These are phyloP conservation scores for Agarophyton chilense DNA, from an alignment of 23 red algal species.

Conservation along the genomic window DNA sequence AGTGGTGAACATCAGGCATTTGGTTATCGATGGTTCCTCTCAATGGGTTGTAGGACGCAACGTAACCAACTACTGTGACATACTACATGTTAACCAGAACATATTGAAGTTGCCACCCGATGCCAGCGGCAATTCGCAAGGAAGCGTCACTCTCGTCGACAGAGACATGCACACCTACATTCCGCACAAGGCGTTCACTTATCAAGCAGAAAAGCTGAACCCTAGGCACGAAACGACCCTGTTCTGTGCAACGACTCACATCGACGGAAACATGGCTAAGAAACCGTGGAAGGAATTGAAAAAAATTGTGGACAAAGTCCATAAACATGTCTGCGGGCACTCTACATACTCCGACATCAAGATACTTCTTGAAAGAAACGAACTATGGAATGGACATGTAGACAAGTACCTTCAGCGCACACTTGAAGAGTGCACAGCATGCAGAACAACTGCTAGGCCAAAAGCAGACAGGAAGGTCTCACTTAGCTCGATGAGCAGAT, in stretches of 20 bases:
- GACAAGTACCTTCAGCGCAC: slow-evolving; percentile 22
- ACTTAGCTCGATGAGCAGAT: background rate
- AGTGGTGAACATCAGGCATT: slow-evolving; percentile 4
- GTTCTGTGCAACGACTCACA: background rate
- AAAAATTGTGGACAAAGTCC: slow-evolving; percentile 36
- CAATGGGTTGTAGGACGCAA: slow-evolving; percentile 51
- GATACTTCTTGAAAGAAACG: slow-evolving; percentile 24
- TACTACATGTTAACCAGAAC: slow-evolving; percentile 24
- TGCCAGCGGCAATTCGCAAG: background rate
- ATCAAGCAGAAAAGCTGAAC: background rate
- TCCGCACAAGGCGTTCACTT: background rate
- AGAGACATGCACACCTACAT: slow-evolving; percentile 22
- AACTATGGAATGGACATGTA: slow-evolving; percentile 19
- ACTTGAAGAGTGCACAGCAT: background rate
- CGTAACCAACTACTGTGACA: slow-evolving; percentile 27
- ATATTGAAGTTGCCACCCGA: background rate
- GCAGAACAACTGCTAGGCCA: background rate
- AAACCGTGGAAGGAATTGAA: background rate
- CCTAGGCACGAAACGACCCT: background rate
- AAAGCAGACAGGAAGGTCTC: background rate
- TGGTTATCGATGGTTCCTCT: slow-evolving; percentile 52
- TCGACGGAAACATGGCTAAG: background rate
- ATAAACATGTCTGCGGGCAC: slow-evolving; percentile 27
- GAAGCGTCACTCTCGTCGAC: background rate
- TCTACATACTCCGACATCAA: slow-evolving; percentile 33